Conservation (phyloP, 2,329 filamentous ascomycete genomes). For the Exophiala oligosperma region DNA sequence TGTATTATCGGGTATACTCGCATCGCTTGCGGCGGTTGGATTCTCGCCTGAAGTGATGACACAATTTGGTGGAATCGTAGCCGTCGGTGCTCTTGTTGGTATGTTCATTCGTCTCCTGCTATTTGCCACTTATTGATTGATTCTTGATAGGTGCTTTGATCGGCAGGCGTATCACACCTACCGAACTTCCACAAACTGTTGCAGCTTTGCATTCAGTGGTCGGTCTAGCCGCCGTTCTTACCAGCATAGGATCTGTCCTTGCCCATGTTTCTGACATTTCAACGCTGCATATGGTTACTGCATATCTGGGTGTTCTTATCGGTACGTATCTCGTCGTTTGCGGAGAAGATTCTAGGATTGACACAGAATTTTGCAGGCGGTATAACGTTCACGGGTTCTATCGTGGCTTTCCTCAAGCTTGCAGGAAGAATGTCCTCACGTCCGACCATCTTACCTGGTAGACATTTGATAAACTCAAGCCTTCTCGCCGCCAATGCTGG, state of each 20-base stretch:
- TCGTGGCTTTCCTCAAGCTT: slow-evolving; percentile 87
- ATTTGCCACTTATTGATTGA: not conserved
- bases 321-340: slow-evolving; percentile 42
- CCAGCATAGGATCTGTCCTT: slow-evolving; percentile 84
- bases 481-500: slow-evolving; percentile 75
- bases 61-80: slow-evolving; percentile 76
- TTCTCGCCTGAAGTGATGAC: slow-evolving; percentile 76
- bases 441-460: slow-evolving; percentile 70
- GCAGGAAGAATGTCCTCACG: slow-evolving; percentile 78
- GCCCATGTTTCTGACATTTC: slow-evolving; percentile 64
- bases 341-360: not conserved
- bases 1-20: slow-evolving; percentile 78
- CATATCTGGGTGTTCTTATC: slow-evolving; percentile 83
- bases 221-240: slow-evolving; percentile 82
- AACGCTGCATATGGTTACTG: slow-evolving; percentile 80
- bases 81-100: slow-evolving; percentile 66
- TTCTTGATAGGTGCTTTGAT: slow-evolving; percentile 57
- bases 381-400: slow-evolving; percentile 86
- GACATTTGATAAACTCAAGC: slow-evolving; percentile 72
- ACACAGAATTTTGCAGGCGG: slow-evolving; percentile 51
- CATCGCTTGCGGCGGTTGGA: slow-evolving; percentile 77
- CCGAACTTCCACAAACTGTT: slow-evolving; percentile 84
- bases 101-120: not conserved
- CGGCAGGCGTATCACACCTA: slow-evolving; percentile 83
- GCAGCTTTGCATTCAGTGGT: slow-evolving; percentile 88